Base-by-base conservation (phyloP, 306 rosid genomes). In the Sesbania bispinosa region DNA sequence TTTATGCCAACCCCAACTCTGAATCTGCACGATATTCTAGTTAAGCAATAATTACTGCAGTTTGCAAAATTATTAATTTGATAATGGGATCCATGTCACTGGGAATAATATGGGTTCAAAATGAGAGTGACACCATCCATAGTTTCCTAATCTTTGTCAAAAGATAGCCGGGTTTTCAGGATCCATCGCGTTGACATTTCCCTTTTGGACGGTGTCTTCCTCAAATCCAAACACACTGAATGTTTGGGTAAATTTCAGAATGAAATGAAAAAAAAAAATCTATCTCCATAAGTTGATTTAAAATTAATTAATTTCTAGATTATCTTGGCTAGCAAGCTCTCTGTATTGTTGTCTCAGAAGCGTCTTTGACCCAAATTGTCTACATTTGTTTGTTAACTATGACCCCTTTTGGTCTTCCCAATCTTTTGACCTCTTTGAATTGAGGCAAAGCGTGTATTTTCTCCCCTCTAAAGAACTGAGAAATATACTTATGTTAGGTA, bases 321-420 rank as follows among this genome's bases (percentile, higher is more conserved):
- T 24, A 55, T 73, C 61, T 66, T 63, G 54, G 80, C 4, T n/a
- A n/a, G n/a, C n/a, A n/a, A n/a, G 47, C 75, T 72, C 63, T 50
- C 67, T 21, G 7, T 66, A 47, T 77, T 68, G 78, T 20, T 69
- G 45, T 63, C 39, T 85, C 61, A 68, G 85, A 90, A 81, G 80
- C 97, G 97, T 90, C 86, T 90, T 90, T 90, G 95, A 90, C 95
- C 74, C 78, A 83, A 90, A 83, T 52, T 79, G 73, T 50, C 26
- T 42, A 66, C 84, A 79, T 76, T 4, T 69, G 66, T 26, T 36
- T 67, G 73, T 58, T 76, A 58, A 55, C 57, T 18, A 11, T 52
- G 50, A 41, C 42, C 59, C 5, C 13, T 55, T 81, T 76, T 76
- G 74, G 72, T 86, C 85, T 78, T 58, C 74, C 42, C 69, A 72